phyloP scores from a whole-genome alignment of 2,329 filamentous ascomycete genomes.

The Botryotinia narcissicola region DNA sequence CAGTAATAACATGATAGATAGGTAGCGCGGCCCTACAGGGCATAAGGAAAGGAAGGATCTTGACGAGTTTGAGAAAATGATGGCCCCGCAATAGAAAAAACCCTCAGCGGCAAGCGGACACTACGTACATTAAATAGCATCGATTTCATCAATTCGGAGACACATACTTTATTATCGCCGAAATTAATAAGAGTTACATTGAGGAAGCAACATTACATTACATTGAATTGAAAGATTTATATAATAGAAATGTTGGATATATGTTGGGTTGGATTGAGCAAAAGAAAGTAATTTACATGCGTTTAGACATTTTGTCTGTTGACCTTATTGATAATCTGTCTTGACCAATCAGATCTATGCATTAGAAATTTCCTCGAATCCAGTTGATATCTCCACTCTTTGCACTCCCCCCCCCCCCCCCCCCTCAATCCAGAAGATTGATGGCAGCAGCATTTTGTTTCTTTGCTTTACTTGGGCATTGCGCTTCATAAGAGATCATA shows the following conservation, averaged over 20 bases:
- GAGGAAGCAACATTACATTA: neutral
- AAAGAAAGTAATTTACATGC: neutral
- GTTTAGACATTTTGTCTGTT: neutral
- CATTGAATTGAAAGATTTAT: neutral
- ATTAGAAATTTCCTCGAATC: conserved; percentile 3
- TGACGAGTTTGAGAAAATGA: conserved; percentile 6
- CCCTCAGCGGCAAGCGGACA: neutral
- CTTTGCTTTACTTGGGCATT: neutral
- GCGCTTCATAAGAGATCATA: neutral
- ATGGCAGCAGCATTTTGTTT: neutral
- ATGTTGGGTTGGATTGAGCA: neutral
- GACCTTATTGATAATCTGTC: neutral
- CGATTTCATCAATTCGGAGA: neutral
- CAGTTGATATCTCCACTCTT: neutral
- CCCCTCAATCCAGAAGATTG: neutral
- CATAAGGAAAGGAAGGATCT: neutral
- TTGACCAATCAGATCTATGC: neutral
- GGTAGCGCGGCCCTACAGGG: neutral
- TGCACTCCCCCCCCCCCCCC: neutral
- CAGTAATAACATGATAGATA: neutral
- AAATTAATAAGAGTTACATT: neutral
- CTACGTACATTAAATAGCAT: conserved; percentile 3
- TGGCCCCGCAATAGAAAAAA: neutral
- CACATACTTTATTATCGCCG: neutral
- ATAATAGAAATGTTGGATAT: neutral